Conservation (phyloP, 805 yeast species). For the Clavispora santaluciae region DNA sequence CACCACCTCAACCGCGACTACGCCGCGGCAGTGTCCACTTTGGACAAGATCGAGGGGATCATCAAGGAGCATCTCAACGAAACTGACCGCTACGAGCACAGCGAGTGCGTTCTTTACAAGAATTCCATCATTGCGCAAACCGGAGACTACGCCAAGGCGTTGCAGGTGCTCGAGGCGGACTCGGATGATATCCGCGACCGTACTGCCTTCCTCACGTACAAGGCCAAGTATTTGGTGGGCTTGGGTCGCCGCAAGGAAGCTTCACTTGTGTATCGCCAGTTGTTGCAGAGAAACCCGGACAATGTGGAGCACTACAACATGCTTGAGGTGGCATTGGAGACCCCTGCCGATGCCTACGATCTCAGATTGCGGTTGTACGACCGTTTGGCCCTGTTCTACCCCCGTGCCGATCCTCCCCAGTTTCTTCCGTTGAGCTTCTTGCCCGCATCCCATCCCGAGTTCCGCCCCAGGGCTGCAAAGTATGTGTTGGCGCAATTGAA, state of each 20-base stretch:
- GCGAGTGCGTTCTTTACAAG: slow-evolving; percentile 75
- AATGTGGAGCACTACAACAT: slow-evolving; percentile 57
- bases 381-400: slow-evolving; percentile 65
- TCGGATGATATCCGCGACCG: slow-evolving; percentile 51
- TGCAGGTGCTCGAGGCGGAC: slow-evolving; percentile 52
- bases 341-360: slow-evolving; percentile 41
- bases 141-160: slow-evolving; percentile 62
- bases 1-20: slow-evolving; percentile 70
- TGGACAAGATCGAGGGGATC: slow-evolving; percentile 70
- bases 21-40: slow-evolving; percentile 63
- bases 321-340: slow-evolving; percentile 62
- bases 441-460: slow-evolving; percentile 45
- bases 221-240: slow-evolving; percentile 58
- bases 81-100: slow-evolving; percentile 68
- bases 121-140: slow-evolving; percentile 57
- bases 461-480: slow-evolving; percentile 40
- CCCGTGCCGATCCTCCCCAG: slow-evolving; percentile 76
- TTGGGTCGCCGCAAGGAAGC: slow-evolving; percentile 61
- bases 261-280: slow-evolving; percentile 56
- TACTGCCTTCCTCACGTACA: slow-evolving; percentile 56
- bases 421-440: slow-evolving; percentile 74
- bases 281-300: slow-evolving; percentile 85
- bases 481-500: slow-evolving; percentile 62
- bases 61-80: slow-evolving; percentile 65
- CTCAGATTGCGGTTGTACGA: slow-evolving; percentile 57